Conservation (phyloP, 345 rosid species). For the Arabis hirsuta region DNA sequence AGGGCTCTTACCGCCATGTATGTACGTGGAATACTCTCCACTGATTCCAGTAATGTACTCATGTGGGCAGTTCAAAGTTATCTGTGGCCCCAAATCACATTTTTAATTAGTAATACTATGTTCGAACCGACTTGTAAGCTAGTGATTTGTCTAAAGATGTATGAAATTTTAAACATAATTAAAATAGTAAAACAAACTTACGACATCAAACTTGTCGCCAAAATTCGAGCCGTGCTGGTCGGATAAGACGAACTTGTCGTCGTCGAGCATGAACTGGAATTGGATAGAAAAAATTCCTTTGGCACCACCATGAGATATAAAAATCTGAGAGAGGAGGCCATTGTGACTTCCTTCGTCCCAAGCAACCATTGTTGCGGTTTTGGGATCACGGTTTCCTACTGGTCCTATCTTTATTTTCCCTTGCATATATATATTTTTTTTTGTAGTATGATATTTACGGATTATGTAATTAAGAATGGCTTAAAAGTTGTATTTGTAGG, state of each 20-base stretch:
- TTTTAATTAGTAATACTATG: no score
- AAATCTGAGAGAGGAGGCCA: conserved; percentile 35
- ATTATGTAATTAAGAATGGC: no score
- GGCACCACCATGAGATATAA: conserved; percentile 16
- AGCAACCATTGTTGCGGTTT: conserved; percentile 29
- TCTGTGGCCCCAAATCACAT: conserved; percentile 36
- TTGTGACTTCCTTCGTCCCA: conserved; percentile 40
- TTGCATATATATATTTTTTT: conserved; percentile 11
- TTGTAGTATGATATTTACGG: no score
- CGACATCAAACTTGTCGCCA: conserved; percentile 40
- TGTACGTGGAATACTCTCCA: conserved; percentile 34
- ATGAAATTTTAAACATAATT: no score
- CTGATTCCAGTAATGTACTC: conserved; percentile 40
- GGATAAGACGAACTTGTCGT: conserved; percentile 35
- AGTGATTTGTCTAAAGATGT: no score
- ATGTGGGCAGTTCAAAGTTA: conserved; percentile 32
- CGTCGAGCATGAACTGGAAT: conserved; percentile 34
- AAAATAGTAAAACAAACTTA: conserved; percentile 9
- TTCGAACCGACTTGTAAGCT: background rate
- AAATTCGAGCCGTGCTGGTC: conserved; percentile 27
- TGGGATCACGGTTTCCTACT: conserved; percentile 41
- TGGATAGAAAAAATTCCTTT: conserved; percentile 37
- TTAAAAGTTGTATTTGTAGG: no score
- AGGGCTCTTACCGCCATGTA: conserved; percentile 9
- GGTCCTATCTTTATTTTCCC: conserved; percentile 40